Evolutionary conservation across 1,139 yeast species (phyloP).

Genomic region (Suhomyces coccinellae): DNA sequence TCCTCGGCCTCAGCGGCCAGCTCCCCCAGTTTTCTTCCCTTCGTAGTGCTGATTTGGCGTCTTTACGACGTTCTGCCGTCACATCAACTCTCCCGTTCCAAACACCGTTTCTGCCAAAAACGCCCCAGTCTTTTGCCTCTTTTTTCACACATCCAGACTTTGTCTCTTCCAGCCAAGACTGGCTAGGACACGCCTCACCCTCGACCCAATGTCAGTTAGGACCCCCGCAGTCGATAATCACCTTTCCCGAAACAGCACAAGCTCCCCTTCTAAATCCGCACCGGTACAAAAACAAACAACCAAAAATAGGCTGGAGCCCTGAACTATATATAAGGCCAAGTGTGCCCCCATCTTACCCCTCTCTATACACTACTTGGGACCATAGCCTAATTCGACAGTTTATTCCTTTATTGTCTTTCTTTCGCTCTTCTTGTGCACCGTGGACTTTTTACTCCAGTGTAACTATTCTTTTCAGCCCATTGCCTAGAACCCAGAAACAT

Average conservation of each 20-base stretch:
- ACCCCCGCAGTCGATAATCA: constrained; percentile 3
- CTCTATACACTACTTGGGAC: constrained; percentile 3
- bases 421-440: neutral
- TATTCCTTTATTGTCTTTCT: neutral
- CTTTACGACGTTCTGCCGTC: no score
- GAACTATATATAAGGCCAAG: constrained; percentile 6
- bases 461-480: neutral
- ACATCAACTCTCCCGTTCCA: no score
- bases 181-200: neutral
- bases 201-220: neutral
- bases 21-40: no score
- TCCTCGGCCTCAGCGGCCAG: no score
- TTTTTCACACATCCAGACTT: no score
- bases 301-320: constrained; percentile 10
- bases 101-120: neutral
- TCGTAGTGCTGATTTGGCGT: no score
- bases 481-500: constrained; percentile 1
- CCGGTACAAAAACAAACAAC: constrained; percentile 11
- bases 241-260: constrained; percentile 5
- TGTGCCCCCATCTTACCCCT: neutral
- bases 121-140: neutral
- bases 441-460: neutral
- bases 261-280: constrained; percentile 9
- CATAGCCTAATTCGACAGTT: neutral
- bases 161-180: neutral